phyloP scores from a whole-genome alignment of 2,329 filamentous ascomycete species.

The Pseudogymnoascus sp. region DNA sequence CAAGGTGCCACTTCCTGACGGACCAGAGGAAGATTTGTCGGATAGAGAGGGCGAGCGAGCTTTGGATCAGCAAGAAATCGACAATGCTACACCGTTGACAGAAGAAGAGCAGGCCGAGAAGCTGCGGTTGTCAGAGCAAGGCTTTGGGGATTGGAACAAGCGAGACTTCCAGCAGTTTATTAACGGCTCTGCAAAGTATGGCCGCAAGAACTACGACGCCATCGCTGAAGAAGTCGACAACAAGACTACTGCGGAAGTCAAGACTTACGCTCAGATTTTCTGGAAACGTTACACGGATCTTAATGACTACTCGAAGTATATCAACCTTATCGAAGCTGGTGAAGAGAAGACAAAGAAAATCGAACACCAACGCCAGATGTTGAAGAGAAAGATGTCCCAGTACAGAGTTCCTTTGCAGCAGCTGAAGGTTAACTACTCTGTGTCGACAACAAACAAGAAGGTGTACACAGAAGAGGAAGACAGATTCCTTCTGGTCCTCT shows the following conservation, averaged over 20 bases:
- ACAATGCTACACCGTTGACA: slow-evolving; percentile 78
- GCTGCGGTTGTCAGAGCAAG: slow-evolving; percentile 67
- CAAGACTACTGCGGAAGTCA: slow-evolving; percentile 78
- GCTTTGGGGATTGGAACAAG: slow-evolving; percentile 92
- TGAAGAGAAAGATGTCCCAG: slow-evolving; percentile 90
- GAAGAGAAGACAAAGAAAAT: slow-evolving; percentile 85
- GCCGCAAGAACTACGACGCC: slow-evolving; percentile 72
- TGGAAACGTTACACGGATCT: slow-evolving; percentile 95
- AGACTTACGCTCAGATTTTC: slow-evolving; percentile 87
- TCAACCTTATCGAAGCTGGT: slow-evolving; percentile 83
- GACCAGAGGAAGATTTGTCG: slow-evolving; percentile 76
- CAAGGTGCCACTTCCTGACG: slow-evolving; percentile 83
- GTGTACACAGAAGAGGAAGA: slow-evolving; percentile 99
- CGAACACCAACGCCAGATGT: slow-evolving; percentile 84
- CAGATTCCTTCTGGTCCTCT: slow-evolving; percentile 83
- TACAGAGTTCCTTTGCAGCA: slow-evolving; percentile 97
- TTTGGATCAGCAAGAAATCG: slow-evolving; percentile 83
- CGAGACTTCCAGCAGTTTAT: slow-evolving; percentile 98
- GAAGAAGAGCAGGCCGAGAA: slow-evolving; percentile 89
- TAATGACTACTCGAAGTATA: slow-evolving; percentile 77
- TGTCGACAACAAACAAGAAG: slow-evolving; percentile 99
- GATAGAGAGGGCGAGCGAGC: slow-evolving; percentile 83
- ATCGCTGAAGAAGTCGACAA: slow-evolving; percentile 88
- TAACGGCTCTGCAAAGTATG: slow-evolving; percentile 89
- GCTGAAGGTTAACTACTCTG: slow-evolving; percentile 97